Evolutionary conservation across 768 basidiomycete species (phyloP), one percentile per base, ranked within the genome.

Genomic region (Lactifluus subvellereus): DNA sequence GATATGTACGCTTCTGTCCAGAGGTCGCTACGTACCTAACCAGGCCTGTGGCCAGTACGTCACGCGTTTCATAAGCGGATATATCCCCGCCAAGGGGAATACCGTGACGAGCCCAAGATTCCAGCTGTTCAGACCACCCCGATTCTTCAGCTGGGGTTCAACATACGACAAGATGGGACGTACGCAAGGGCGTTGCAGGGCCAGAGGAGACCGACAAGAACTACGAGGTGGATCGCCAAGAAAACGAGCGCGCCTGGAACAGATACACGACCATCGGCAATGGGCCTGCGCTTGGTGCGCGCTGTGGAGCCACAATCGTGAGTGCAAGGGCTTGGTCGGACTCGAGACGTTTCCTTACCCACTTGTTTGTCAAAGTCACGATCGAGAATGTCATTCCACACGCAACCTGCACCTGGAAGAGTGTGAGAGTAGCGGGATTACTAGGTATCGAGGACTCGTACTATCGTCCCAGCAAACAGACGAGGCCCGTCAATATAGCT

Each of bases 21-120:
- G 22, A 14, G 30, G 33, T 0, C 35, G 30, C 10, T 49, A 52
- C 63, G 13, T 59, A 72, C 71, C 72, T 22, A 73, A 65, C 69
- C 69, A 73, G 20, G 71, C 68, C 54, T 72, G 72, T 9, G 72
- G 72, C 71, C 72, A 72, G 53, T 68, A 68, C 9, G 72, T 72
- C 50, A 67, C 60, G 1, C 72, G 67, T 58, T 73, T 73, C 71
- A 72, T 71, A 30, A 72, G 42, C 2, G 72, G 72, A 50, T 73
- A 73, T 5, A 72, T 50, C 10, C 66, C 68, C 3, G 68, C 66
- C 22, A 72, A 60, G 11, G 68, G 66, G 45, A 71, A 66, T 5
- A 72, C 51, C 0, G 66, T 66, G 38, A 71, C 11, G 8, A 72
- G 33, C 3, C 71, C 71, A 1, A 65, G 42, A 1, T 61, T 38